These are phyloP conservation scores for Trypanosoma caninum DNA, from an alignment of 208 protist genomes.

Conservation along the genomic window DNA sequence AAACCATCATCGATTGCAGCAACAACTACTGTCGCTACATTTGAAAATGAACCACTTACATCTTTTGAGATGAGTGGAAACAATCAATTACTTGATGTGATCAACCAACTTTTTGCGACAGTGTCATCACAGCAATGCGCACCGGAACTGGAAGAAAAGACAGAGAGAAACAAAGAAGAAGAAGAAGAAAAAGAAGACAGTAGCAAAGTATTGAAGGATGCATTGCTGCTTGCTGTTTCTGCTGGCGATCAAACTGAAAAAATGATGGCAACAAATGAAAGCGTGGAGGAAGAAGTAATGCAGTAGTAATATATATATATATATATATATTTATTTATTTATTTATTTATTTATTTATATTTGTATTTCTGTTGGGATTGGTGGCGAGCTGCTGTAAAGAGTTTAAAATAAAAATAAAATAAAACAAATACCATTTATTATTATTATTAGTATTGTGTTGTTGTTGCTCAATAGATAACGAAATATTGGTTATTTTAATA, in stretches of 20 bases:
- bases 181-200: conserved; percentile 7
- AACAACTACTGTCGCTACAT: background rate
- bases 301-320: background rate
- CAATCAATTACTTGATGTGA: conserved; percentile 11
- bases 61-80: too few relatives aligned
- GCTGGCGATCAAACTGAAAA: background rate
- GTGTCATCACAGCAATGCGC: background rate
- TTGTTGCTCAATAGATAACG: too few relatives aligned
- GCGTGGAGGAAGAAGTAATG: background rate
- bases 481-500: too few relatives aligned
- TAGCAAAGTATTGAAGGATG: background rate
- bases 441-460: too few relatives aligned
- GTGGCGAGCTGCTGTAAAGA: background rate
- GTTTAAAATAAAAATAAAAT: too few relatives aligned
- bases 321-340: background rate
- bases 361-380: background rate
- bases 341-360: background rate
- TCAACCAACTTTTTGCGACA: conserved; percentile 15
- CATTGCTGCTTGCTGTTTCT: background rate
- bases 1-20: background rate
- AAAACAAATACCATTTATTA: too few relatives aligned
- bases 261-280: background rate
- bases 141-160: background rate
- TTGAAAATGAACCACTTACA: background rate
- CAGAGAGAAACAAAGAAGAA: background rate